Conservation (phyloP, 306 rosid species). For the Quercus cerris region DNA sequence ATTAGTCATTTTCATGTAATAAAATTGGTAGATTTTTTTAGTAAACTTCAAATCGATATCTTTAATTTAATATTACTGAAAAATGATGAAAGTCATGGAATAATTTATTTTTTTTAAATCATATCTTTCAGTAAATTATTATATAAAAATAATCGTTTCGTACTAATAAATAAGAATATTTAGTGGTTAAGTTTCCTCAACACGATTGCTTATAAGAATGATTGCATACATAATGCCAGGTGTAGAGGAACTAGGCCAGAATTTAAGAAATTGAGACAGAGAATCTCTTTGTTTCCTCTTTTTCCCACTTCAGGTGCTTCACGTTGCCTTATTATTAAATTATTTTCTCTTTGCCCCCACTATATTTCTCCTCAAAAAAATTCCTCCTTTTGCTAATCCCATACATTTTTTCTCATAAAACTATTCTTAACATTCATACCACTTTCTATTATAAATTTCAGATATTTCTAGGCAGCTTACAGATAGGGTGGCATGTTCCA, state of each 20-base stretch:
- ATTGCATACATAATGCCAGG: too few species aligned
- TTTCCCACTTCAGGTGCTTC: constrained; percentile 48
- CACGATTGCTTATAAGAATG: background rate
- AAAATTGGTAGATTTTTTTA: too few species aligned
- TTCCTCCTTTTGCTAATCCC: constrained; percentile 16
- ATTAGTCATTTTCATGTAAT: too few species aligned
- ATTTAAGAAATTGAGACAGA: constrained; percentile 1
- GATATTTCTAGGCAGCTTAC: constrained; percentile 35
- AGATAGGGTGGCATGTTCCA: constrained; percentile 55
- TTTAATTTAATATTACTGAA: too few species aligned
- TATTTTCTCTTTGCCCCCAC: constrained; percentile 7
- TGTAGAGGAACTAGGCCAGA: background rate
- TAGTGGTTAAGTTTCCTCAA: background rate
- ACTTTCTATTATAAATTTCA: constrained; percentile 1
- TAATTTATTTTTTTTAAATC: too few species aligned
- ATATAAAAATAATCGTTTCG: too few species aligned
- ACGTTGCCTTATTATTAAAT: constrained; percentile 16
- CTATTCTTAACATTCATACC: background rate
- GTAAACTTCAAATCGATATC: too few species aligned
- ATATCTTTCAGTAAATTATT: too few species aligned
- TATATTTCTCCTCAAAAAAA: constrained; percentile 8
- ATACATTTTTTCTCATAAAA: background rate
- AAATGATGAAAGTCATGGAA: too few species aligned
- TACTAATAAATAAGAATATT: background rate
- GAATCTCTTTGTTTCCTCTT: constrained; percentile 27